phyloP scores from a whole-genome alignment of 768 basidiomycete genomes.

The Lactarius indigo region DNA sequence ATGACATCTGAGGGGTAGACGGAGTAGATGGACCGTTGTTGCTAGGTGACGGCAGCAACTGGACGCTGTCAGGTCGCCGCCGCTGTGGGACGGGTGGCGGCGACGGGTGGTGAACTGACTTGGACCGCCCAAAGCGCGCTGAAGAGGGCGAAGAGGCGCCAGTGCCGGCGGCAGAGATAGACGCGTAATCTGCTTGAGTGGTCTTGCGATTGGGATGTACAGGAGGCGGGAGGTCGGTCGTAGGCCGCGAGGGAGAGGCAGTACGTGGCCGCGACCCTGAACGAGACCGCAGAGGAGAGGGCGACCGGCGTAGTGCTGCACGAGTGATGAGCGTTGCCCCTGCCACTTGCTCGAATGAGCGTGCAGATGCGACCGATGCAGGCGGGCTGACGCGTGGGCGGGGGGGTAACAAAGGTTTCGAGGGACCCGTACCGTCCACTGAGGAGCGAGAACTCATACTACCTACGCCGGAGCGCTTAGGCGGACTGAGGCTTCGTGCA shows the following conservation, averaged over 20 bases:
- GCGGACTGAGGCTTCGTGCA: slow-evolving; percentile 26
- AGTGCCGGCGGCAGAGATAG: slow-evolving; percentile 11
- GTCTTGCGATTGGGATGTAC: slow-evolving; percentile 54
- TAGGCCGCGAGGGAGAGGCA: slow-evolving; percentile 33
- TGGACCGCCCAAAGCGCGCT: slow-evolving; percentile 48
- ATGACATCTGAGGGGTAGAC: background rate
- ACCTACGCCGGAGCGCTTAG: slow-evolving; percentile 10
- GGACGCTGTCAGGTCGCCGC: slow-evolving; percentile 63
- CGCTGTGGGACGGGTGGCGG: slow-evolving; percentile 39
- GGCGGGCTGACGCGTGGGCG: slow-evolving; percentile 36
- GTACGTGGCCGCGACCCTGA: slow-evolving; percentile 4
- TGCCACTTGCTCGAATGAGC: slow-evolving; percentile 44
- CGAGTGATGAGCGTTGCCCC: slow-evolving; percentile 31
- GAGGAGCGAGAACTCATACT: slow-evolving; percentile 20
- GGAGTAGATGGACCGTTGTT: background rate
- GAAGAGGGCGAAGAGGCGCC: slow-evolving; percentile 27
- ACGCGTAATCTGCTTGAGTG: slow-evolving; percentile 16
- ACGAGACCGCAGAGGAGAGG: slow-evolving; percentile 11
- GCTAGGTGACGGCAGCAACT: slow-evolving; percentile 33
- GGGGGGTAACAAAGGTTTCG: slow-evolving; percentile 36
- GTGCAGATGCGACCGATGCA: slow-evolving; percentile 33
- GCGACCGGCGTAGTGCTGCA: slow-evolving; percentile 5
- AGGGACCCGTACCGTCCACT: slow-evolving; percentile 28
- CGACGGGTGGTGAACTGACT: slow-evolving; percentile 49
- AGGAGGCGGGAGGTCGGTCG: slow-evolving; percentile 40